phyloP scores from a whole-genome alignment of 345 rosid species.

The Conringia planisiliqua region DNA sequence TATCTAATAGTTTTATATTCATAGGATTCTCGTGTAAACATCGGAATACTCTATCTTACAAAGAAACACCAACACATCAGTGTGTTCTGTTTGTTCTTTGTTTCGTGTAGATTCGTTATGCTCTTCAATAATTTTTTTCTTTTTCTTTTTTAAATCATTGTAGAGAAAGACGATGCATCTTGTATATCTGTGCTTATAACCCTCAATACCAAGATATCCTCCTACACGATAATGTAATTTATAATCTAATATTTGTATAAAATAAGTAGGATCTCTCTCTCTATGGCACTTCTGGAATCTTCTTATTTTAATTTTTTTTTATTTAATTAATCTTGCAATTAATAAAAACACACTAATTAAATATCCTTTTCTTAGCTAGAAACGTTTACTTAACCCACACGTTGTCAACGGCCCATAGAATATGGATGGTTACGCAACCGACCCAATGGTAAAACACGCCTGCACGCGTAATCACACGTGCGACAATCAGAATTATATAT shows the following conservation, averaged over 20 bases:
- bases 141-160: no score
- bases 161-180: neutral
- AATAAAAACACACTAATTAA: neutral
- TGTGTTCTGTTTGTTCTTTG: no score
- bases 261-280: no score
- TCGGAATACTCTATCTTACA: no score
- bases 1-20: no score
- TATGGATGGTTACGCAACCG: constrained; percentile 14
- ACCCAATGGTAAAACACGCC: constrained; percentile 7
- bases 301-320: no score
- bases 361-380: constrained; percentile 26
- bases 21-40: no score
- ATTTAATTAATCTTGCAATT: neutral
- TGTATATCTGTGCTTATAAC: neutral
- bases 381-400: constrained; percentile 28
- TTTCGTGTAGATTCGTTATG: no score
- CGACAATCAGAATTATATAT: neutral
- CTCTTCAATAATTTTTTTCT: no score
- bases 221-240: neutral
- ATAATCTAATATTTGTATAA: neutral
- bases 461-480: constrained; percentile 32
- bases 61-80: no score
- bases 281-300: neutral
- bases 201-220: neutral
- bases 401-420: constrained; percentile 32